These are phyloP conservation scores for Zygnema circumcarinatum DNA, from an alignment of 139 green algal genomes.

Conservation along the genomic window DNA sequence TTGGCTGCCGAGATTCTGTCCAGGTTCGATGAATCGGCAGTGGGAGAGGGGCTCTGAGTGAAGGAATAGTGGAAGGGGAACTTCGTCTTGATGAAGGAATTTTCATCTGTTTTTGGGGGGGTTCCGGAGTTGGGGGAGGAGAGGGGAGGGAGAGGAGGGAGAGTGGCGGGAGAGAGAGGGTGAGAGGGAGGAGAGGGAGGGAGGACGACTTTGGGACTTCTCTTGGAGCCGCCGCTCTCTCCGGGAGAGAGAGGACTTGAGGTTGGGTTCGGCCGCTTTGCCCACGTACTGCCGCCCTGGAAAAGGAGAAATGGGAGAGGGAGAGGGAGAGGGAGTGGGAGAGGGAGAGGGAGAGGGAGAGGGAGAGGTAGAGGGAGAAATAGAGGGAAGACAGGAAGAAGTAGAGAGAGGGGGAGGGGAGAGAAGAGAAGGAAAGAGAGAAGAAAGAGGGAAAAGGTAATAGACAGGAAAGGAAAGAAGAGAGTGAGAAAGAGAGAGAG, in stretches of 20 bases:
- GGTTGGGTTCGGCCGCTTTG: not conserved
- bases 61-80: not conserved
- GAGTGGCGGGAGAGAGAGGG: not conserved
- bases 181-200: not conserved
- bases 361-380: not conserved
- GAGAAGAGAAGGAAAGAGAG: not conserved
- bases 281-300: constrained; percentile 3
- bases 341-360: not conserved
- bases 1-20: not conserved
- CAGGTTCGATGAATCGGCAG: not conserved
- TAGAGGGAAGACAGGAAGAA: constrained; percentile 14
- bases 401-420: not conserved
- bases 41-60: not conserved
- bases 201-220: not conserved
- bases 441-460: not conserved
- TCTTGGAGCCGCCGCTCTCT: not conserved
- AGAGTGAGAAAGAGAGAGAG: not conserved
- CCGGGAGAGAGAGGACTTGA: not conserved
- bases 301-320: constrained; percentile 16
- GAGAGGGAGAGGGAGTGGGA: constrained; percentile 16
- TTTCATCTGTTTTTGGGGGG: not conserved
- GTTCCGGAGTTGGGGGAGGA: no score
- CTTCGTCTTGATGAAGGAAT: not conserved
- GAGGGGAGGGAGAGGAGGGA: not conserved
- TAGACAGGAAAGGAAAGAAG: not conserved